A percentile compares a stretch with the other conserved stretches of the same genome.
Evolutionary conservation across 176 grass and related monocot genomes (phyloP).

Genomic region (Carex pumila): DNA sequence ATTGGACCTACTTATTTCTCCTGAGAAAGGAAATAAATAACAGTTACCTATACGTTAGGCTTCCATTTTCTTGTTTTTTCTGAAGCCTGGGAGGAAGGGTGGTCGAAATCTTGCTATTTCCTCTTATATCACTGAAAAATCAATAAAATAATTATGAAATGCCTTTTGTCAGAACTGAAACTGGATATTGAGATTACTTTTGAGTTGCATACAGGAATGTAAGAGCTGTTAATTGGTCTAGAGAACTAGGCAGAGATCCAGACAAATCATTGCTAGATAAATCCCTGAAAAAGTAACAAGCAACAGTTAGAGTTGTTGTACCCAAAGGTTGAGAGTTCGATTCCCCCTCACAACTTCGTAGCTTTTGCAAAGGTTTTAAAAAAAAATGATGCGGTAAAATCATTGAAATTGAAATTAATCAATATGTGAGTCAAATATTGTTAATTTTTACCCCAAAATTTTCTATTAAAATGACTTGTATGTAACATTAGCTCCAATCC

Average conservation of each 20-base stretch:
- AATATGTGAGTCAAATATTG: not conserved
- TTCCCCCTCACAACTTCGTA: too few species aligned
- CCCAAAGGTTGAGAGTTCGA: too few species aligned
- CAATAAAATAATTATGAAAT: not conserved
- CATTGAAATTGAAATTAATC: not conserved
- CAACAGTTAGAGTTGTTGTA: too few species aligned
- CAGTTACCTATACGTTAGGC: slow-evolving; percentile 21
- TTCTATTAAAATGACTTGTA: too few species aligned
- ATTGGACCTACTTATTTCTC: too few species aligned
- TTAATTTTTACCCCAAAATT: too few species aligned
- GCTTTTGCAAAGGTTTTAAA: too few species aligned
- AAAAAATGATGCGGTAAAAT: too few species aligned
- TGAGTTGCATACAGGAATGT: slow-evolving; percentile 26
- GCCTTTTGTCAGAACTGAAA: not conserved
- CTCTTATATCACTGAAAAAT: slow-evolving; percentile 13
- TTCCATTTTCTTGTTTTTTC: slow-evolving; percentile 22
- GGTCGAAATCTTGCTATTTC: not conserved
- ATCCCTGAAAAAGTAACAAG: slow-evolving; percentile 4
- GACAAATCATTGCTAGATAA: slow-evolving; percentile 33
- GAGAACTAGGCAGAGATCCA: slow-evolving; percentile 22
- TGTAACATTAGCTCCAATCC: too few species aligned
- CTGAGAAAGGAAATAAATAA: too few species aligned
- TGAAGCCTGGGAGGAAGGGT: slow-evolving; percentile 31
- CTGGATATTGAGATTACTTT: too few species aligned
- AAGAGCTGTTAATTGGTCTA: slow-evolving; percentile 28